Base-by-base conservation (phyloP, 192 early-diverging fungal species). In the Coemansia sp. region DNA sequence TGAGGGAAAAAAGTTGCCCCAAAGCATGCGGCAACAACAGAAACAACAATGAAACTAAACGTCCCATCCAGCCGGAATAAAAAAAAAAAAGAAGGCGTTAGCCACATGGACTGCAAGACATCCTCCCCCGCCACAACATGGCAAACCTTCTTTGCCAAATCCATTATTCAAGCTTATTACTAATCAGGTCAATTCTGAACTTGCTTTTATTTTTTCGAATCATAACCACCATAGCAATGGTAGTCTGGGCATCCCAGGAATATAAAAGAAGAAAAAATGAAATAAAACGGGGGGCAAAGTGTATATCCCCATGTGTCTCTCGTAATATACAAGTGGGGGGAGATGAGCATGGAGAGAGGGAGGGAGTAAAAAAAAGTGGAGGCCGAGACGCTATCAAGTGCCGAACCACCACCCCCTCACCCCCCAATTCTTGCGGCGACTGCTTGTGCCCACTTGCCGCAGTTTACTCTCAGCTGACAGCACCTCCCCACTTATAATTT, bases 11-110 rank as follows among this genome's bases (percentile, higher is more conserved):
- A 47, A 20, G 2, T 9, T 9, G 2, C 45, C 45, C 45, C 45
- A 18, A 45, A 45, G 45, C 45, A 47, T 20, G 18, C 18, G 45
- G 45, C 45, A 47, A 47, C 45, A 47, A 47, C 45, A 22, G 41
- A 44, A 44, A 44, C 41, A 44, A 44, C 41, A 44, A 47, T 47
- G 45, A 47, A 47, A 47, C 45, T 47, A 47, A 47, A 47, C 18
- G 45, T 47, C 45, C 45, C 45, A 20, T 47, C 45, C 45, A 47
- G 16, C 4, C 45, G 45, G 45, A 47, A 9, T 47, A 47, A 47
- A 47, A 47, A 44, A 15, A 22, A 22, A 24, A 45, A 45, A 45
- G 13, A 47, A 47, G 45, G 45, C 45, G 45, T 20, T 47, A 47
- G 45, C 45, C 45, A 47, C 45, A 47, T 47, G 45, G 45, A 6